Conservation (phyloP, 208 protist species). For the Leishmania tropica region DNA sequence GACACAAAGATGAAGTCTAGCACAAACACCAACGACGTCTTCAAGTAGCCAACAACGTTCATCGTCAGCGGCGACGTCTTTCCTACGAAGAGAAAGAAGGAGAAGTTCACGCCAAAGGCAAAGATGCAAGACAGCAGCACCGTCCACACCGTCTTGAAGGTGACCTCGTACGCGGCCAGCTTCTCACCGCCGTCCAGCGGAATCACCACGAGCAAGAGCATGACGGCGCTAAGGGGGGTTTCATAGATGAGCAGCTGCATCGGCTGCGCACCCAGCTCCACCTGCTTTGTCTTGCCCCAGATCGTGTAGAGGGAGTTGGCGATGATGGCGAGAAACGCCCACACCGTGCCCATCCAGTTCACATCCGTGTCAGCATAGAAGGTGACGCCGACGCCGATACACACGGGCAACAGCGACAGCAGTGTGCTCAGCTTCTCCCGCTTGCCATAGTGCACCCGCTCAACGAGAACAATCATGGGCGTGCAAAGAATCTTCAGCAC, state of each 20-base stretch:
- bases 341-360: slow-evolving; percentile 64
- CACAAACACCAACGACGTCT: slow-evolving; percentile 78
- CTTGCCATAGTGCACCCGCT: slow-evolving; percentile 55
- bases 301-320: slow-evolving; percentile 91
- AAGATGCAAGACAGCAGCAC: slow-evolving; percentile 76
- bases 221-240: slow-evolving; percentile 69
- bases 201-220: slow-evolving; percentile 70
- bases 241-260: slow-evolving; percentile 93
- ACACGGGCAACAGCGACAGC: slow-evolving; percentile 76
- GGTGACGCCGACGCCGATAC: slow-evolving; percentile 73
- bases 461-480: slow-evolving; percentile 75
- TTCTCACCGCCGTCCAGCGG: slow-evolving; percentile 57
- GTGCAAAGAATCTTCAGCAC: slow-evolving; percentile 87
- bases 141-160: slow-evolving; percentile 58
- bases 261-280: slow-evolving; percentile 68
- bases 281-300: slow-evolving; percentile 90
- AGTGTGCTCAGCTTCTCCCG: slow-evolving; percentile 41
- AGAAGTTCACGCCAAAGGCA: slow-evolving; percentile 91
- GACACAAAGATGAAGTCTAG: slow-evolving; percentile 62
- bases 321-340: slow-evolving; percentile 64
- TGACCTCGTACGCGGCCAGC: slow-evolving; percentile 56
- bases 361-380: slow-evolving; percentile 69
- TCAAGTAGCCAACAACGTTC: slow-evolving; percentile 87
- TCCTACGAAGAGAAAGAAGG: slow-evolving; percentile 85
- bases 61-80: slow-evolving; percentile 85